Base-by-base conservation (phyloP, 192 early-diverging fungal genomes). In the Coemansia sp. region DNA sequence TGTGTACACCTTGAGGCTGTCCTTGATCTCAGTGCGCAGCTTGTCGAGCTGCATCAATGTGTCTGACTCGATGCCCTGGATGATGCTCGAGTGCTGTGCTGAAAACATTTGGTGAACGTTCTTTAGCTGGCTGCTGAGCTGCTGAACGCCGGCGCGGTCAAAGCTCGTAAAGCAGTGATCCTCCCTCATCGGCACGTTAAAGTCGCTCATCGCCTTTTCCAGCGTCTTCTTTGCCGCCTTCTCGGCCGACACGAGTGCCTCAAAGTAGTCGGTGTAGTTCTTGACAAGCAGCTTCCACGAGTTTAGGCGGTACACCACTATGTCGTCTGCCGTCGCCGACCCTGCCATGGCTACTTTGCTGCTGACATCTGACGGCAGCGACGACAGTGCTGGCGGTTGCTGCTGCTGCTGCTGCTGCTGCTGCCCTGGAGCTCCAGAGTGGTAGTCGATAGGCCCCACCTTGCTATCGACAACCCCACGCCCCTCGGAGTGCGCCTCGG, bases 231-330 rank as follows among this genome's bases (percentile, higher is more conserved):
- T 69, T 6, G 67, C 38, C 7, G 69, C 31, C 55, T 72, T 75
- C 22, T 80, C 72, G 29, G 69, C 70, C 2, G 73, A 46, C 22
- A 63, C 54, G 20, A 80, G 67, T 13, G 66, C 63, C 38, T 72
- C 66, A 57, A 75, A 72, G 63, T 80, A 80, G 16, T 47, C 47
- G 3, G 57, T 55, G 57, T 72, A 80, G 63, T 71, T 62, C 67
- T 75, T 80, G 31, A 75, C 70, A 54, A 80, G 70, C 43, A 9
- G 44, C 43, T 60, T 71, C 78, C 78, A 80, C 54, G 78, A 74
- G 38, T 57, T 75, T 20, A 80, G 60, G 10, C 78, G 65, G 70
- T 62, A 71, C 42, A 80, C 70, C 3, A 80, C 38, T 27, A 80
- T 46, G 67, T 80, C 78, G 44, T 72, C 78, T 60, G 68, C 66